Percentiles rank a stretch among this genome's conserved stretches.
Conservation (phyloP, 768 basidiomycete species). For the Leccinum truebloodii region DNA sequence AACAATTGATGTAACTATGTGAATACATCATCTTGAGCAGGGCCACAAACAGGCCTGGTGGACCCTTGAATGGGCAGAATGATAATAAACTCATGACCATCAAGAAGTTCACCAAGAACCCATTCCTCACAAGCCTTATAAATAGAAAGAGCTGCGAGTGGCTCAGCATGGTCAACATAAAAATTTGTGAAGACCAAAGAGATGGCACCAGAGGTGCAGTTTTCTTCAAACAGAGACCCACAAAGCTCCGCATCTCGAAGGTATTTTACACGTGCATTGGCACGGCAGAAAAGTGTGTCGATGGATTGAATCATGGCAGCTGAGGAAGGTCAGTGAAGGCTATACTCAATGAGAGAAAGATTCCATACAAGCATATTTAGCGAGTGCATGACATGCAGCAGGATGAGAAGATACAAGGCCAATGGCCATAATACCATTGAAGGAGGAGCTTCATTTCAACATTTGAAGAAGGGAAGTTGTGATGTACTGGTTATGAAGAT, state of each 20-base stretch:
- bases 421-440: neutral
- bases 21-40: neutral
- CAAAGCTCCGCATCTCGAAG: slow-evolving; percentile 2
- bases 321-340: slow-evolving; percentile 4
- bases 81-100: slow-evolving; percentile 3
- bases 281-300: slow-evolving; percentile 3
- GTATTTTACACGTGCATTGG: slow-evolving; percentile 1
- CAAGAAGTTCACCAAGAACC: slow-evolving; percentile 5
- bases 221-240: slow-evolving; percentile 5
- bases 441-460: neutral
- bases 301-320: neutral
- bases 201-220: slow-evolving; percentile 6
- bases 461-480: neutral
- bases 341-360: slow-evolving; percentile 2
- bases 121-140: neutral
- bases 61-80: slow-evolving; percentile 2
- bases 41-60: neutral
- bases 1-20: neutral
- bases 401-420: slow-evolving; percentile 4
- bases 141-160: neutral
- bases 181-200: slow-evolving; percentile 3
- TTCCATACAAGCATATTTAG: slow-evolving; percentile 2
- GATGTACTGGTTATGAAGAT: neutral
- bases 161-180: slow-evolving; percentile 3
- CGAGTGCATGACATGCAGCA: slow-evolving; percentile 4